Percentiles rank a stretch among this genome's conserved stretches.
Conservation (phyloP, 306 rosid species). For the Glycine latifolia region DNA sequence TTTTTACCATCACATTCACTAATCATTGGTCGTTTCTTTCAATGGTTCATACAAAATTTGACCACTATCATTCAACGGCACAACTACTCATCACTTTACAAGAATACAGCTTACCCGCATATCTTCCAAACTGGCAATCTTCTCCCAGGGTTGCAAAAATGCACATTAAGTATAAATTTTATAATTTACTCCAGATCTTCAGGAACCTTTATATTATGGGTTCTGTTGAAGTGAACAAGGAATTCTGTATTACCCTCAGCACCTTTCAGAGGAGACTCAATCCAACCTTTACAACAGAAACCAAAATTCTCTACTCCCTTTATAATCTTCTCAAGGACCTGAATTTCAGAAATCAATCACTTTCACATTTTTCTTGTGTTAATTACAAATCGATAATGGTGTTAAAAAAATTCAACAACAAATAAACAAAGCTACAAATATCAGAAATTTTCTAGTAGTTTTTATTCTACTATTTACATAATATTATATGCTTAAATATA, state of each 20-base stretch:
- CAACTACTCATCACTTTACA: slow-evolving; percentile 25
- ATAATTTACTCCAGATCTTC: slow-evolving; percentile 7
- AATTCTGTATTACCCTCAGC: slow-evolving; percentile 95
- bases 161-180: not conserved
- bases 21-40: not conserved
- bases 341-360: slow-evolving; percentile 36
- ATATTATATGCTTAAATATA: not conserved
- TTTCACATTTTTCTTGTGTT: not conserved
- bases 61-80: slow-evolving; percentile 20
- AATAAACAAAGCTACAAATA: slow-evolving; percentile 6
- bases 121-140: slow-evolving; percentile 17
- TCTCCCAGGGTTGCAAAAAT: slow-evolving; percentile 15
- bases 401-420: slow-evolving; percentile 1
- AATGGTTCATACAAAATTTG: slow-evolving; percentile 44
- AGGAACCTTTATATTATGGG: slow-evolving; percentile 11
- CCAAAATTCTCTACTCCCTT: slow-evolving; percentile 84
- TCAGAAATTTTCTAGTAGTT: not conserved
- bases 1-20: not conserved
- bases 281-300: slow-evolving; percentile 84
- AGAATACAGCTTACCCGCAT: slow-evolving; percentile 18
- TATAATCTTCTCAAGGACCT: slow-evolving; percentile 88
- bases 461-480: not conserved
- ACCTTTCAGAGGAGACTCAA: slow-evolving; percentile 92
- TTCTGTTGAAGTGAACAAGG: slow-evolving; percentile 74
- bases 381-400: not conserved